Evolutionary conservation across 306 rosid genomes (phyloP), one percentile per base, ranked within the genome.

Genomic region (Carpinus viminea): DNA sequence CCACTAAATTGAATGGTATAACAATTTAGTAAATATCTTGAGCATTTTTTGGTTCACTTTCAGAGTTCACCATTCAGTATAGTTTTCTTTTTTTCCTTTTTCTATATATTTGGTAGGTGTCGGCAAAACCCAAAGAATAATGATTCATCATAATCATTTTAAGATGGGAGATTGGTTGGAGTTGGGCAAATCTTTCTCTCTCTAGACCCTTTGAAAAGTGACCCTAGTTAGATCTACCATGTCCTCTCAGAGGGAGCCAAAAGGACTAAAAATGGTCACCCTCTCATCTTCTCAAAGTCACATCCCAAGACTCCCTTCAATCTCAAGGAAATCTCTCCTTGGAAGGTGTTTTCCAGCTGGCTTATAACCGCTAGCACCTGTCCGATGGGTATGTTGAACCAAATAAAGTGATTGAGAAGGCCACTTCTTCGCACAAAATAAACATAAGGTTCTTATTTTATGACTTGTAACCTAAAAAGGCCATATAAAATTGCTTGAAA

Each of bases 261-360:
- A 69, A 80, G 21, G 80, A 17, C 57, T 31, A n/a, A 2, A 5
- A 73, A 47, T 21, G 76, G 76, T 34, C 46, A 50, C 43, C 52
- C 54, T 15, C 34, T 43, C 26, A 68, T 26, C 73, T 82, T 48
- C 52, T 77, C 18, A 54, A 38, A 59, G 65, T 59, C 65, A 11
- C 46, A 64, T 64, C 70, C 16, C 15, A 16, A 13, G 3, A 17
- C 21, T 66, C 72, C 20, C 72, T 68, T 66, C 51, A 2, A 66
- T 41, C 51, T 17, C 24, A 68, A 68, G 24, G 20, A 9, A n/a
- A 3, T n/a, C 18, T 18, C 36, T 18, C 36, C 13, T 17, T 2
- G 2, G 50, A 4, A 59, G 36, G 36, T 59, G 65, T 59, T 24
- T 4, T 18, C 72, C 72, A 38, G 72, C 72, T 41, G 50, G 47